Evolutionary conservation across 2,329 filamentous ascomycete genomes (phyloP), one percentile per base, ranked within the genome.

Genomic region (Rhexocercosporidium sp.): DNA sequence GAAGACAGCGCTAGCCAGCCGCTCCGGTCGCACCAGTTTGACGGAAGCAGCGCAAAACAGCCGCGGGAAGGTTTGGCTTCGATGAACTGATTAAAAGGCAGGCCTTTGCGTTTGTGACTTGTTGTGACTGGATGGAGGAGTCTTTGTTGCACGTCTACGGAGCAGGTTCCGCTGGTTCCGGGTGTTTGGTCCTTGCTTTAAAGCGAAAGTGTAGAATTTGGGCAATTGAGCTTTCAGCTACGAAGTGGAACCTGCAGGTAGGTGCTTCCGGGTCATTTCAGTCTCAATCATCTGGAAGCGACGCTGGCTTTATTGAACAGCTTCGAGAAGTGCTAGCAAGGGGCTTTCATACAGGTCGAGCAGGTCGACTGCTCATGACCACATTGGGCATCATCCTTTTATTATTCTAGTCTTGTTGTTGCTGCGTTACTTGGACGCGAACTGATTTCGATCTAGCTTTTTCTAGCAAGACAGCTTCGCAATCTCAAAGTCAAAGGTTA

Each of bases 111-210:
- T 37, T 11, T 11, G 14, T n/a, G 2, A 37, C 6, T 20, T 34
- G 53, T 56, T 56, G 29, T 56, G n/a, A 56, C 31, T 37, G 53
- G 53, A 37, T 22, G 18, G 4, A 37, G 3, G 7, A 16, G 34
- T 4, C 7, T 56, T 37, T 56, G 53, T 56, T 56, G 53, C 53
- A 56, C 29, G 6, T 56, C 54, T 57, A 57, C 54, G 31, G 31
- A 39, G 20, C 44, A 20, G 12, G 9, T 41, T 57, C 31, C 54
- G 53, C 20, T 7, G 31, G 14, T 57, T 57, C 54, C 54, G 54
- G 34, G n/a, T 1, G 11, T 20, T 14, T 22, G 20, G 34, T 41
- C 31, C 20, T 57, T 20, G 31, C 34, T 22, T 25, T 25, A 34
- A 34, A 57, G 31, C 11, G 34, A 3, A 25, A 56, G n/a, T 57